Percentiles rank a stretch among this genome's conserved stretches.
Conservation (phyloP, 352 stramenopile genomes). For the Phytophthora hybrid region DNA sequence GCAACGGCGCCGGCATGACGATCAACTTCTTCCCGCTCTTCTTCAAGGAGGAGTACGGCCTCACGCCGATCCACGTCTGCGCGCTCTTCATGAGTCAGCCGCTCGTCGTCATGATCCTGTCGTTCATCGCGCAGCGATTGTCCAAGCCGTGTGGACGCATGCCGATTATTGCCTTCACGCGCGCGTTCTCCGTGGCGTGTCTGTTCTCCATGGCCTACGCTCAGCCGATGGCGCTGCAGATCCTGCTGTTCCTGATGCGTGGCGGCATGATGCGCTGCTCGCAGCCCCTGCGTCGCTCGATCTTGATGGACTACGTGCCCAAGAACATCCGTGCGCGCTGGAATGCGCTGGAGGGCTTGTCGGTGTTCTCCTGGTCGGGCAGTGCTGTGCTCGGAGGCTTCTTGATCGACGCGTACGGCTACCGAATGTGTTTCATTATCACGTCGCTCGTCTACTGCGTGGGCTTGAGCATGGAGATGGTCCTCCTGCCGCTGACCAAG, state of each 20-base stretch:
- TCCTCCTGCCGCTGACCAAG: conserved; percentile 72
- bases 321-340: conserved; percentile 78
- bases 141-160: conserved; percentile 70
- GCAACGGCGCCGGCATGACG: conserved; percentile 86
- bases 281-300: conserved; percentile 75
- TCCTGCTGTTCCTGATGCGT: conserved; percentile 77
- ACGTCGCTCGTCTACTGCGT: conserved; percentile 73
- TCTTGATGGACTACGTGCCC: conserved; percentile 85
- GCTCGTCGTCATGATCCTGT: conserved; percentile 73
- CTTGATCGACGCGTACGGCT: conserved; percentile 80
- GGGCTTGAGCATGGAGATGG: conserved; percentile 62
- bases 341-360: conserved; percentile 80
- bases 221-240: conserved; percentile 62
- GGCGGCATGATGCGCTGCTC: conserved; percentile 88
- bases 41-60: conserved; percentile 82
- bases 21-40: conserved; percentile 90
- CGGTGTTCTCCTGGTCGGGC: conserved; percentile 83
- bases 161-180: conserved; percentile 78
- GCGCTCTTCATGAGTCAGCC: conserved; percentile 74
- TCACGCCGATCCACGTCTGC: conserved; percentile 79
- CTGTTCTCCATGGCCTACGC: conserved; percentile 74
- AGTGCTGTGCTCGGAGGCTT: conserved; percentile 82
- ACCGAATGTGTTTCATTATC: conserved; percentile 85
- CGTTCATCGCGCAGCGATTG: conserved; percentile 58
- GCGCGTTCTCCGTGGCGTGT: conserved; percentile 63